A percentile compares a stretch with the other conserved stretches of the same genome.
Conservation (phyloP, 2,329 filamentous ascomycete species). For the Sordariomycetes sp. region DNA sequence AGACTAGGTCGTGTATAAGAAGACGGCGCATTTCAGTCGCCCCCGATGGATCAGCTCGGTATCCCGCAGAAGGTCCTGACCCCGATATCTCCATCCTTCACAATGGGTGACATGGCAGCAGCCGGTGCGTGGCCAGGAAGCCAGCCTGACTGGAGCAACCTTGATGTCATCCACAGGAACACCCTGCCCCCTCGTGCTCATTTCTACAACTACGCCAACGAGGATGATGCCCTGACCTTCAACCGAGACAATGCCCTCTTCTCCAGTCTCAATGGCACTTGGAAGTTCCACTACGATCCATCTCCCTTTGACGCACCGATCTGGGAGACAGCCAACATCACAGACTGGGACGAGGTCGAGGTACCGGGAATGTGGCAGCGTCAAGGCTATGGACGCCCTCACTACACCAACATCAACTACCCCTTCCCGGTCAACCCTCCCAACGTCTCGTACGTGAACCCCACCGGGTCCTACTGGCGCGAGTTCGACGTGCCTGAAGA, state of each 20-base stretch:
- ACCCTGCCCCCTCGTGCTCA: conserved; percentile 6
- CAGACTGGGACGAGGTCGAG: conserved; percentile 30
- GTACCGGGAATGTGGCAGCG: conserved; percentile 65
- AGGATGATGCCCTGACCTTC: conserved; percentile 19
- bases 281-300: conserved; percentile 23
- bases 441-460: conserved; percentile 39
- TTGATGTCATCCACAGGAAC: conserved; percentile 9
- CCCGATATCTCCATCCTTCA: too few relatives aligned
- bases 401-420: conserved; percentile 61
- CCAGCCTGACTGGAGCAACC: conserved; percentile 21
- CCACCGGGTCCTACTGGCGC: conserved; percentile 53
- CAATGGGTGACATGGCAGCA: too few relatives aligned
- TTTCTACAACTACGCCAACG: conserved; percentile 3
- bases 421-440: conserved; percentile 59
- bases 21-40: too few relatives aligned
- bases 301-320: conserved; percentile 17
- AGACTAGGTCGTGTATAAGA: too few relatives aligned
- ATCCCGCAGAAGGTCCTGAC: too few relatives aligned
- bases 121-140: too few relatives aligned
- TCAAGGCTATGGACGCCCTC: conserved; percentile 56
- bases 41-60: too few relatives aligned
- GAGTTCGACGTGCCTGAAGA: conserved; percentile 41
- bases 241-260: conserved; percentile 22
- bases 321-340: conserved; percentile 7
- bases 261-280: conserved; percentile 34